A percentile compares a stretch with the other conserved stretches of the same genome.
phyloP scores from a whole-genome alignment of 2,329 filamentous ascomycete genomes.

The Penicillium paneum region DNA sequence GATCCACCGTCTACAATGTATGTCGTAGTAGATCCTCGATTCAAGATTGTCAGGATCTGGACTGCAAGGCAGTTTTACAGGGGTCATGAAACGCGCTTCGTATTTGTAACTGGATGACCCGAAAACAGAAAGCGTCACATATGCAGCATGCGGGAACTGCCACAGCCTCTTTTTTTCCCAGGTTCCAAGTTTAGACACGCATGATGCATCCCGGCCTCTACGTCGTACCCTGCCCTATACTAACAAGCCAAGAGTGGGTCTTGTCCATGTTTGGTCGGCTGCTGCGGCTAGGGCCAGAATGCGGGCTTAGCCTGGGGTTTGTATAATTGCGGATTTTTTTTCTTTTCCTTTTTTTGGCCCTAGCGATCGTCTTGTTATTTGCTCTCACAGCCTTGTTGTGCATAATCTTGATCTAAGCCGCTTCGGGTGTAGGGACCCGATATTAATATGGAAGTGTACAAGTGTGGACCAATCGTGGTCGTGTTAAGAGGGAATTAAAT shows the following conservation, averaged over 20 bases:
- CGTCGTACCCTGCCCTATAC: too few species aligned
- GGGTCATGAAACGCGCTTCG: not conserved
- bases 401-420: not conserved
- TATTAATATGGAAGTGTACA: not conserved
- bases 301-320: not conserved
- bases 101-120: not conserved
- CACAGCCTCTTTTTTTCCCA: conserved; percentile 1
- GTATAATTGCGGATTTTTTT: not conserved
- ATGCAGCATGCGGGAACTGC: conserved; percentile 1
- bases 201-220: not conserved
- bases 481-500: not conserved
- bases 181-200: conserved; percentile 5
- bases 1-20: not conserved
- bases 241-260: not conserved
- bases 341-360: not conserved
- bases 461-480: not conserved
- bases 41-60: conserved; percentile 1
- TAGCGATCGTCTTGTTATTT: not conserved
- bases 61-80: not conserved
- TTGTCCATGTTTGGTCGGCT: conserved; percentile 2
- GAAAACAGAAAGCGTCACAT: not conserved
- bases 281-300: conserved; percentile 1
- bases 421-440: not conserved
- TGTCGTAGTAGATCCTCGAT: not conserved
- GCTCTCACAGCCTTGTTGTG: not conserved